Evolutionary conservation across 495 filamentous ascomycete species (phyloP), one percentile per base, ranked within the genome.

Genomic region (Penicillium longicatenatum): DNA sequence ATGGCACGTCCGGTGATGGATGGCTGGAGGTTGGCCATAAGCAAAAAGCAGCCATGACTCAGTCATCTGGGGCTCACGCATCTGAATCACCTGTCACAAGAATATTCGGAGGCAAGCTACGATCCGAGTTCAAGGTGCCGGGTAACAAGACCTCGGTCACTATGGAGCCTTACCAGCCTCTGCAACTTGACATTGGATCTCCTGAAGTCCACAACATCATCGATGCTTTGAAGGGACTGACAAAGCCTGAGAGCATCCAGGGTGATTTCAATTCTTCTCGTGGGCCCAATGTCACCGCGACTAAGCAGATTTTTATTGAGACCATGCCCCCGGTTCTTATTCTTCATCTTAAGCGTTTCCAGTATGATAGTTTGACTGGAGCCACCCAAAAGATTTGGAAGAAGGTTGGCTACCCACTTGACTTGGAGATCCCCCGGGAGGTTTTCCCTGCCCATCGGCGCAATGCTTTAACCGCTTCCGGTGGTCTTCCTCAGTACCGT

Each of bases 311-410:
- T 6, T 90, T 96, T 68, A 96, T 98, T 59, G 95, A 98, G 69
- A 92, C 87, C 2, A 75, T 98, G 6, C 94, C 94, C 4, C 91
- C 92, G 16, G 90, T 98, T 17, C 84, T 98, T 4, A 94, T 98
- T 51, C 83, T 98, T 39, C 94, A 98, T 67, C 80, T 98, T 10
- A 98, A 98, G 73, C 90, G 95, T 11, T 98, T 98, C 80, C 91
- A 97, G 63, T 98, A 95, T 69, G 92, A 97, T 54, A 89, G 86
- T 63, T 80, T 84, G n/a, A 91, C 89, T 14, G 77, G 78, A 45
- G 92, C 92, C 12, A 95, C 92, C 1, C 89, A 96, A 66, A 98
- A 98, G 74, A 96, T 98, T 57, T 98, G 93, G 93, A 98, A 97
- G 79, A 93, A 92, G 74, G 80, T 98, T 62, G 93, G 91, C 35